A percentile compares a stretch with the other conserved stretches of the same genome.
Evolutionary conservation across 2,329 filamentous ascomycete genomes (phyloP).

Genomic region (Lachnellula cervina): DNA sequence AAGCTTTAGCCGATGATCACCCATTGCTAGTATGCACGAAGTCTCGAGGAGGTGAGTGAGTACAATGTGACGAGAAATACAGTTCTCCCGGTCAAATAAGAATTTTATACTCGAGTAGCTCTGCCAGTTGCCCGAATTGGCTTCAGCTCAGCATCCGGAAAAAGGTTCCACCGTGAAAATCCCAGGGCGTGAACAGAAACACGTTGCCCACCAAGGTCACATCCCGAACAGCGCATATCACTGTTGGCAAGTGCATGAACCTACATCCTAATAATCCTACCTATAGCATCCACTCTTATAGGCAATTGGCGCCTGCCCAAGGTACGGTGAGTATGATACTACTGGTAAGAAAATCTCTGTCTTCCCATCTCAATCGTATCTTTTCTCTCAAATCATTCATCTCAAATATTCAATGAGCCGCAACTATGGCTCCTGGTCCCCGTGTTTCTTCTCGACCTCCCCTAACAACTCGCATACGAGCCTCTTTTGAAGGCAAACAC

Average conservation of each 20-base stretch:
- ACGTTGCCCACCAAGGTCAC: conserved; percentile 9
- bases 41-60: neutral
- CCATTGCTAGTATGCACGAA: neutral
- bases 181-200: conserved; percentile 17
- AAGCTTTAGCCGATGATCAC: neutral
- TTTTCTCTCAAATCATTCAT: neutral
- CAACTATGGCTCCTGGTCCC: conserved; percentile 21
- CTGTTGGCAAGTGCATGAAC: conserved; percentile 17
- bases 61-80: conserved; percentile 1
- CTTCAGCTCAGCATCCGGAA: conserved; percentile 3
- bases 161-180: neutral
- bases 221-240: conserved; percentile 14
- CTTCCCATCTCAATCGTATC: neutral
- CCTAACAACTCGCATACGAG: conserved; percentile 27
- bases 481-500: conserved; percentile 28
- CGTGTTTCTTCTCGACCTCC: conserved; percentile 30
- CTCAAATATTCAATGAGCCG: conserved; percentile 5
- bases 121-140: conserved; percentile 1
- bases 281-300: conserved; percentile 22
- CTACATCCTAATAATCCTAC: conserved; percentile 14
- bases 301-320: conserved; percentile 13
- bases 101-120: too few relatives aligned
- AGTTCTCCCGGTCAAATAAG: conserved; percentile 1
- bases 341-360: conserved; percentile 11
- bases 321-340: conserved; percentile 13